Evolutionary conservation across 331 rosid species (phyloP), one percentile per base, ranked within the genome.

Genomic region (Telfairia occidentalis): DNA sequence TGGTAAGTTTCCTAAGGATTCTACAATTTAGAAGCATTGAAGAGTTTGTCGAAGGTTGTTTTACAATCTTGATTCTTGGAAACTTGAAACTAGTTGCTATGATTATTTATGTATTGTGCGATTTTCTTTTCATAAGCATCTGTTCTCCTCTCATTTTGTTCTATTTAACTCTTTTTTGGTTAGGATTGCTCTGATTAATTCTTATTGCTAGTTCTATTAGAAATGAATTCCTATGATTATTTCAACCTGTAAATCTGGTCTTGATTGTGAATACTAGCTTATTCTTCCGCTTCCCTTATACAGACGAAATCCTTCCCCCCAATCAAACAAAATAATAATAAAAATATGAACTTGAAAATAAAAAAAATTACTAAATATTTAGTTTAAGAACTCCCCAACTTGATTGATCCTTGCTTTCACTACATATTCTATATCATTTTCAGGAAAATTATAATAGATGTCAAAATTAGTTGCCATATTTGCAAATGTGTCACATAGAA

Each of bases 1-100:
- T 13, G 63, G 77, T 37, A 40, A 75, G 67, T 54, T 75, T 58
- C 42, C 78, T 58, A n/a, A 54, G 66, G 69, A 75, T 75, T 75
- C 78, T 43, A 70, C 57, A 70, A 45, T 70, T 67, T 38, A 67
- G 73, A 70, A 43, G 74, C 19, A 57, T 70, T 70, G 57, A 26
- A 70, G 58, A 70, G 57, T 45, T 43, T 70, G 40, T 70, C 15
- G 26, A 45, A 43, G 42, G 40, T 70, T 42, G 74, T 67, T 70
- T 43, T 45, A 26, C 74, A 70, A 26, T 70, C 74, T 43, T 69
- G 74, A 45, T 42, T 69, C 35, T 45, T 67, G 74, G 74, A 70
- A 46, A 45, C 74, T 42, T 12, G 54, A 42, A 23, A 28, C 55
- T 45, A 42, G 38, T 40, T 24, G 58, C 45, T 57, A 43, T 70